A percentile compares a stretch with the other conserved stretches of the same genome.
Evolutionary conservation across 2,329 filamentous ascomycete genomes (phyloP).

Genomic region (Paracorniculantispora psalliotae): DNA sequence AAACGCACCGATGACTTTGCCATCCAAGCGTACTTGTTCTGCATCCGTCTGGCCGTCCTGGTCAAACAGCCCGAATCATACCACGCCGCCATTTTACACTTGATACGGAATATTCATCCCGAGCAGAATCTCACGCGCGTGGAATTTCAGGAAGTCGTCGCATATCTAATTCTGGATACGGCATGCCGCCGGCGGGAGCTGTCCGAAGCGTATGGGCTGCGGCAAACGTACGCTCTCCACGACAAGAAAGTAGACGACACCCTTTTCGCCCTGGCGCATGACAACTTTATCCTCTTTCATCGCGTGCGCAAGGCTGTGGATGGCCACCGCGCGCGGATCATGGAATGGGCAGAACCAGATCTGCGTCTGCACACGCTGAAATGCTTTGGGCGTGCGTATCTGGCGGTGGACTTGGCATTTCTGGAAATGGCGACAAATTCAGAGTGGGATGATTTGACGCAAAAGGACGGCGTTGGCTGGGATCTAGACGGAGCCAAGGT

Average conservation of each 20-base stretch:
- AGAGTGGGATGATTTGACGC: slow-evolving; percentile 66
- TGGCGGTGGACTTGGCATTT: slow-evolving; percentile 63
- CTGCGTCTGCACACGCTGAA: slow-evolving; percentile 75
- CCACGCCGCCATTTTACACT: slow-evolving; percentile 76
- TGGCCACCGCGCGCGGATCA: slow-evolving; percentile 70
- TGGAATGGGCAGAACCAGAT: slow-evolving; percentile 75
- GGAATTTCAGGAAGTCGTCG: slow-evolving; percentile 73
- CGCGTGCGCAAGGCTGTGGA: slow-evolving; percentile 67
- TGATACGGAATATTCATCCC: slow-evolving; percentile 68
- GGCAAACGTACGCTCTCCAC: slow-evolving; percentile 54
- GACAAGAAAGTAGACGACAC: slow-evolving; percentile 66
- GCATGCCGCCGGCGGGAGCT: slow-evolving; percentile 78
- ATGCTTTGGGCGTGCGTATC: slow-evolving; percentile 77
- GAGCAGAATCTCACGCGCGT: slow-evolving; percentile 61
- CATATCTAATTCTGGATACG: slow-evolving; percentile 80
- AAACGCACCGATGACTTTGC: slow-evolving; percentile 75
- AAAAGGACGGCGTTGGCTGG: slow-evolving; percentile 77
- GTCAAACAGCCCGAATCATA: slow-evolving; percentile 83
- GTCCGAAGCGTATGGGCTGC: slow-evolving; percentile 64
- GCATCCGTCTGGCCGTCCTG: slow-evolving; percentile 77
- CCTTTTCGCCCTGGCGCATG: slow-evolving; percentile 66
- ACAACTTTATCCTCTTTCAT: slow-evolving; percentile 80
- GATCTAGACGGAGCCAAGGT: slow-evolving; percentile 67
- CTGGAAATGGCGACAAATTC: slow-evolving; percentile 64
- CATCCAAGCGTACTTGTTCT: slow-evolving; percentile 86